Evolutionary conservation across 1,284 basidiomycete species (phyloP).

Genomic region (Caloboletus firmus): DNA sequence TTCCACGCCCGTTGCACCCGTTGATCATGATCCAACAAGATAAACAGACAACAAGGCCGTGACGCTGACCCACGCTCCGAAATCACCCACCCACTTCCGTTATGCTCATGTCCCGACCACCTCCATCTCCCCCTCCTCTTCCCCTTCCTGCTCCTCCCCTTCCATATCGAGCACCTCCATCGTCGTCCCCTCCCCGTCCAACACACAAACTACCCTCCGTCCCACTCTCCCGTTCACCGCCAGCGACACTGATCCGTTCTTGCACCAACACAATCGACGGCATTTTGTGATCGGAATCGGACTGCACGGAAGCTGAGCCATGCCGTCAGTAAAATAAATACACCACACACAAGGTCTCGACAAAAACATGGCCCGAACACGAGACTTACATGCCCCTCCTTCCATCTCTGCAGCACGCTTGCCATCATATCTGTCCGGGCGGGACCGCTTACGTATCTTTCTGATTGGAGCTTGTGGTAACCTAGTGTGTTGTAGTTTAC

Average conservation of each 20-base stretch:
- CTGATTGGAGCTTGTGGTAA: conserved; percentile 52
- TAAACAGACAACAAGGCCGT: conserved; percentile 29
- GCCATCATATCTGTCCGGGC: conserved; percentile 63
- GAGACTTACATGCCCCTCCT: conserved; percentile 50
- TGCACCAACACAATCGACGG: conserved; percentile 53
- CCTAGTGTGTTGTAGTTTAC: conserved; percentile 56
- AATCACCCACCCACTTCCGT: conserved; percentile 23
- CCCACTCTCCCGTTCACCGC: conserved; percentile 73
- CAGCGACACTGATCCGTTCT: conserved; percentile 52
- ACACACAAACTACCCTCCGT: conserved; percentile 70
- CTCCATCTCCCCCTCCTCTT: conserved; percentile 33
- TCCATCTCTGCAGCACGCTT: conserved; percentile 53
- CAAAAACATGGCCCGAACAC: conserved; percentile 35
- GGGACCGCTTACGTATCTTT: conserved; percentile 50
- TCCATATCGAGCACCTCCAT: conserved; percentile 79
- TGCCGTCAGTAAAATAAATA: conserved; percentile 36
- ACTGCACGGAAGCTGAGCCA: conserved; percentile 47
- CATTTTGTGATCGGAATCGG: conserved; percentile 56
- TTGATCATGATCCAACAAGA: conserved; percentile 24
- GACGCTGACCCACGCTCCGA: conserved; percentile 16
- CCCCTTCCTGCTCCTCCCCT: conserved; percentile 52
- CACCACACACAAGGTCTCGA: conserved; percentile 35
- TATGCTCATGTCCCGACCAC: conserved; percentile 34
- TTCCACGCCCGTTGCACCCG: conserved; percentile 5
- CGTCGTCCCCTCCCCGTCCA: conserved; percentile 58